A percentile compares a stretch with the other conserved stretches of the same genome.
Conservation (phyloP, 129 eudicot genomes). For the Heracleum sosnowskyi region DNA sequence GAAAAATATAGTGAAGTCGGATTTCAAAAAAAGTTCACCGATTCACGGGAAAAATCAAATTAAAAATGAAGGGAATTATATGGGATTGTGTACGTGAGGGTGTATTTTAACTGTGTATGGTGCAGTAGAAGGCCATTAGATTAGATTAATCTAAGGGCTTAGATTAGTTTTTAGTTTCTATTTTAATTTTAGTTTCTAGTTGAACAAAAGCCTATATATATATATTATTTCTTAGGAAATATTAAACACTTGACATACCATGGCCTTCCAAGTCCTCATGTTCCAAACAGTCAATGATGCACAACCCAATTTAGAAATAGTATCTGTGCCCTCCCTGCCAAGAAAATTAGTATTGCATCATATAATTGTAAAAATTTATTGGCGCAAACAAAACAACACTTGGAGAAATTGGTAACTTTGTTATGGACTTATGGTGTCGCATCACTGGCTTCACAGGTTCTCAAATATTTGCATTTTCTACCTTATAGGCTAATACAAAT, state of each 20-base stretch:
- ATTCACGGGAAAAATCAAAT: no score
- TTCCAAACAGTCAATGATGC: slow-evolving; percentile 98
- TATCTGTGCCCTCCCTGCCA: slow-evolving; percentile 59
- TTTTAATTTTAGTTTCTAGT: no score
- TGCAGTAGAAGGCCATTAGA: no score
- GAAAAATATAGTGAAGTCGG: no score
- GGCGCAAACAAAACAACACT: background rate
- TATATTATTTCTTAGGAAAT: background rate
- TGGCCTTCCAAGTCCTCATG: slow-evolving; percentile 97
- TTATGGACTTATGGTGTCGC: background rate
- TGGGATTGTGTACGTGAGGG: no score
- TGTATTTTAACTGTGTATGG: no score
- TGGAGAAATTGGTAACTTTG: background rate
- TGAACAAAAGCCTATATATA: no score
- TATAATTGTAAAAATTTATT: background rate
- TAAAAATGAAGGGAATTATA: no score
- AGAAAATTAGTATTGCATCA: slow-evolving; percentile 9
- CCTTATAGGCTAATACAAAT: background rate
- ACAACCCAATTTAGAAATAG: slow-evolving; percentile 53
- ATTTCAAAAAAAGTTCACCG: no score
- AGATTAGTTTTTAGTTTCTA: no score
- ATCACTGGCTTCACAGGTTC: background rate
- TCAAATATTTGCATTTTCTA: background rate
- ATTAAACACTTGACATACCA: slow-evolving; percentile 47
- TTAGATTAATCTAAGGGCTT: no score